Base-by-base conservation (phyloP, 208 protist genomes). In the Crithidia expoeki region DNA sequence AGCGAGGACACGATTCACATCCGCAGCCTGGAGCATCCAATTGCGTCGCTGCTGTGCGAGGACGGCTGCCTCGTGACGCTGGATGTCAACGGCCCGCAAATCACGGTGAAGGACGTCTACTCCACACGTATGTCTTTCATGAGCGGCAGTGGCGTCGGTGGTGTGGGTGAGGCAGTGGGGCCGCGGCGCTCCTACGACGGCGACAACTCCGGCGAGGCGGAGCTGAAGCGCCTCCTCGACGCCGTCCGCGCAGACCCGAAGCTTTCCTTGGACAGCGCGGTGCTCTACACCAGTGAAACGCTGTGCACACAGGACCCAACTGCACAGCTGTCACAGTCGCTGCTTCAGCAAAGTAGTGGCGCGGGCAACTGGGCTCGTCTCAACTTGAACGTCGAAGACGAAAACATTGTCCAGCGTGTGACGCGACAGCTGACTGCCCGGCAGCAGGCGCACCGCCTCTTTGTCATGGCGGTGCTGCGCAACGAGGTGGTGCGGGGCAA, bases 381-480 rank as follows among this genome's bases (percentile, higher is more conserved):
- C 2, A 74, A 95, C 58, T 68, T 92, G 14, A 81, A 92, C 59
- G 28, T 76, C 14, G 90, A 95, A 59, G 87, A 93, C 63, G 76
- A 87, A 27, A 92, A 88, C 73, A 85, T 95, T 32, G 69, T 95
- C 11, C 56, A 82, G 40, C 84, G 86, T 27, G 87, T 93, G 42
- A 95, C 88, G 6, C 65, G 77, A 27, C 79, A 81, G 53, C 79
- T 95, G 28, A 80, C 80, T 17, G 75, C 61, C 2, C 74, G 85
- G 17, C 87, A 95, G 73, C 83, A 93, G 63, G 58, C 80, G 33
- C 90, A 95, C 62, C 85, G 88, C 28, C 81, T 72, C n/a, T 89
- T 95, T 40, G 17, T 95, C 27, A 50, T 83, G 7, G 83, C 83
- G 4, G 67, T 93, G 23, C 76, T 95, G n/a, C 63, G 80, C 28